These are phyloP conservation scores for Pichia membranifaciens DNA, from an alignment of 805 yeast genomes.

Conservation along the genomic window DNA sequence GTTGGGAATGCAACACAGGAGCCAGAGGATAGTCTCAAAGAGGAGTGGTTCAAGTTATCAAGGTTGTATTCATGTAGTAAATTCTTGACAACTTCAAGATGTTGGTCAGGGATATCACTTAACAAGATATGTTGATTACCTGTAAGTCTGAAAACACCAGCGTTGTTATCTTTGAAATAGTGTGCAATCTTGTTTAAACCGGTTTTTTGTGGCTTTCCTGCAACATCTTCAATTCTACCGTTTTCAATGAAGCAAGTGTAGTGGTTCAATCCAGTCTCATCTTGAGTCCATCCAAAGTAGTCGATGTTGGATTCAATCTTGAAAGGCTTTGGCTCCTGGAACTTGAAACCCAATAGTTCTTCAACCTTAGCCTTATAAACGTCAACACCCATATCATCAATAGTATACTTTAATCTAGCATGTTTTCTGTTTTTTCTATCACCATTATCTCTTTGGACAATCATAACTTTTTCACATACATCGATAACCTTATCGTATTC, in stretches of 20 bases:
- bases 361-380: conserved; percentile 76
- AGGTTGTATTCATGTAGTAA: conserved; percentile 68
- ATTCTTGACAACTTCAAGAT: conserved; percentile 54
- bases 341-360: conserved; percentile 70
- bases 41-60: conserved; percentile 71
- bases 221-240: conserved; percentile 92
- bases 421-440: conserved; percentile 95
- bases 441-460: conserved; percentile 91
- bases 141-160: conserved; percentile 87
- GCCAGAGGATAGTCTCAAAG: conserved; percentile 81
- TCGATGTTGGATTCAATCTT: conserved; percentile 84
- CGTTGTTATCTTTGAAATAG: conserved; percentile 49
- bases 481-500: conserved; percentile 59
- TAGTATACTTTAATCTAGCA: conserved; percentile 94
- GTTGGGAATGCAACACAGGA: conserved; percentile 99
- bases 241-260: conserved; percentile 93
- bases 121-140: conserved; percentile 92
- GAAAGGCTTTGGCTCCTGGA: conserved; percentile 64
- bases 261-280: conserved; percentile 78
- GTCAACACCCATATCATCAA: conserved; percentile 90
- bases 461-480: conserved; percentile 87
- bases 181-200: conserved; percentile 80
- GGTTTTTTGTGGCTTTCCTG: conserved; percentile 81
- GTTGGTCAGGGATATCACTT: conserved; percentile 65
- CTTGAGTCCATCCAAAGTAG: conserved; percentile 89